phyloP scores from a whole-genome alignment of 2,329 filamentous ascomycete species.

The Botryosphaeria dothidea region DNA sequence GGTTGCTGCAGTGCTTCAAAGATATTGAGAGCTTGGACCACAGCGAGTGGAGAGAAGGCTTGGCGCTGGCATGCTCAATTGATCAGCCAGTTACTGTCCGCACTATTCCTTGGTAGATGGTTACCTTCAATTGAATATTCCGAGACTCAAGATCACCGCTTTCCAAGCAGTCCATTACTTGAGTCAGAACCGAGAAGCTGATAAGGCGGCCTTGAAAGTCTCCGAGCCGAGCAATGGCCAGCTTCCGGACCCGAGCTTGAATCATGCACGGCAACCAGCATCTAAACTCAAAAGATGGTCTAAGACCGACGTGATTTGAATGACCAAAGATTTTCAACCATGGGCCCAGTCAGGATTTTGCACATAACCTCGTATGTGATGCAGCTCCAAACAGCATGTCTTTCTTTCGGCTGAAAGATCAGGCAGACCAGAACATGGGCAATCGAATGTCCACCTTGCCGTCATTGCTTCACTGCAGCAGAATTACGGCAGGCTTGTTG shows the following conservation, averaged over 20 bases:
- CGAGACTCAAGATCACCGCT: too few species aligned
- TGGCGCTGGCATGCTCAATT: neutral
- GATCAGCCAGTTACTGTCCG: neutral
- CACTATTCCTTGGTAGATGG: neutral
- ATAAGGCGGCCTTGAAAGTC: neutral
- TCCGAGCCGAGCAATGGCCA: neutral
- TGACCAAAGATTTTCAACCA: neutral
- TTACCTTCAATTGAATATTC: too few species aligned
- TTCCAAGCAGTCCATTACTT: too few species aligned
- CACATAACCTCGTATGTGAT: neutral
- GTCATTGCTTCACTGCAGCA: neutral
- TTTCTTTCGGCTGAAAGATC: neutral
- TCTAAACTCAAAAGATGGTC: too few species aligned
- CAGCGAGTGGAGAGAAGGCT: neutral
- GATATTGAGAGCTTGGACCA: neutral
- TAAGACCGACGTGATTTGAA: too few species aligned
- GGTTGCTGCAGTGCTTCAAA: constrained; percentile 2
- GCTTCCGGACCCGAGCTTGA: neutral
- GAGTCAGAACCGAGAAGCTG: neutral
- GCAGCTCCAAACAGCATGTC: neutral
- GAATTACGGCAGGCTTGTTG: neutral
- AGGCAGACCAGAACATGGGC: neutral
- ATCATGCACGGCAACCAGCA: too few species aligned
- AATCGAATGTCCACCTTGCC: neutral
- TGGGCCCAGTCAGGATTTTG: neutral